phyloP scores from a whole-genome alignment of 2,329 filamentous ascomycete species.

The Colletotrichum euphorbiae region DNA sequence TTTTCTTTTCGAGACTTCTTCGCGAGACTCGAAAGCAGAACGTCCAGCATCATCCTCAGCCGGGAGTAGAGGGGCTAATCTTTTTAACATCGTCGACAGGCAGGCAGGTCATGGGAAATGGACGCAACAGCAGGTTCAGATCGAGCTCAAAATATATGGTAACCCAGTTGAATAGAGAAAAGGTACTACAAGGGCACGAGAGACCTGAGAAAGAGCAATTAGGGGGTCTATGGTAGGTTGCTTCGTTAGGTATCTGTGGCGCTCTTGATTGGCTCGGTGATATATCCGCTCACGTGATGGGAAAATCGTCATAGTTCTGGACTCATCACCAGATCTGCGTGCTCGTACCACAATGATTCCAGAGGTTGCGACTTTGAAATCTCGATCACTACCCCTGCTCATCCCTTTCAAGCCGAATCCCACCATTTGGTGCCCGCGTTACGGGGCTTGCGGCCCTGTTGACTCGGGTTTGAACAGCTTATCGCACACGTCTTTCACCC shows the following conservation, averaged over 20 bases:
- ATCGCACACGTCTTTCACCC: no score
- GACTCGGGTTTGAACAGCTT: no score
- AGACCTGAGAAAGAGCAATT: no score
- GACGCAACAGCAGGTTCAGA: no score
- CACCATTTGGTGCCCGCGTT: no score
- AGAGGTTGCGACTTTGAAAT: no score
- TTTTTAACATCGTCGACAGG: constrained; percentile 14
- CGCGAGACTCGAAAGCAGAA: not conserved
- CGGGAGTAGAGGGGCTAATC: constrained; percentile 27
- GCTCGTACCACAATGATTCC: no score
- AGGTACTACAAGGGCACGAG: no score
- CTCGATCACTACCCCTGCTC: not conserved
- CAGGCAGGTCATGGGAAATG: not conserved
- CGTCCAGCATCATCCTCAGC: not conserved
- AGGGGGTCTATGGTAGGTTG: not conserved
- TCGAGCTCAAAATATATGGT: not conserved
- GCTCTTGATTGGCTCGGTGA: constrained; percentile 22
- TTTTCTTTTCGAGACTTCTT: constrained; percentile 40
- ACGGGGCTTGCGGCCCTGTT: no score
- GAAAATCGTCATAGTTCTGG: not conserved
- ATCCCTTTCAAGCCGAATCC: no score
- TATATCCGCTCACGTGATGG: constrained; percentile 25
- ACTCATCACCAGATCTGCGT: not conserved
- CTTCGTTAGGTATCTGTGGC: not conserved
- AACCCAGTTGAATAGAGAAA: no score